Base-by-base conservation (phyloP, 495 filamentous ascomycete species). In the Xylaria grammica region DNA sequence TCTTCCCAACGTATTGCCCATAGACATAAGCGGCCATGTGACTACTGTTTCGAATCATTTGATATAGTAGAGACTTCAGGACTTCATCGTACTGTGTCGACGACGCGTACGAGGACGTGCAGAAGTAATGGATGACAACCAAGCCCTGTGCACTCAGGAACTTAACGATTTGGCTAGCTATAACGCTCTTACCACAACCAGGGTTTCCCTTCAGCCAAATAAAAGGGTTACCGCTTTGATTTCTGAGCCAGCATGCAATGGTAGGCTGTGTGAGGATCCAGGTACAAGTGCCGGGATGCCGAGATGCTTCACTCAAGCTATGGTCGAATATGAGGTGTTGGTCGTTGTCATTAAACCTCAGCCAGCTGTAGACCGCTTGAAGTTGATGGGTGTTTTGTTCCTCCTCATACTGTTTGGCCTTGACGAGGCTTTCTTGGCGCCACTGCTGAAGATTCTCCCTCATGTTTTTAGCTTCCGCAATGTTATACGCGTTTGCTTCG, bases 111-210 rank as follows among this genome's bases (percentile, higher is more conserved):
- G 67, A 64, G 36, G 70, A 74, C 11, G 68, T 65, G 60, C 73
- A 78, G 24, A 77, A 68, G 55, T 77, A 73, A 24, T 24, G 24
- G 10, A 72, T n/a, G 2, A 77, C 53, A 11, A 72, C 29, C 1
- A 54, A 67, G 15, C n/a, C 32, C 13, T 46, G 48, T 15, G 50
- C 3, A 10, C 49, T 49, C 5, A 76, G 45, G 26, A 73, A 78
- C 4, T 13, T 65, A 32, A 54, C 50, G 15, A 78, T 45, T n/a
- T 70, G 64, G 1, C 54, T 59, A 19, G 63, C 24, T 6, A 78
- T 58, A 15, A 74, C 67, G 46, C 74, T 78, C 51, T 77, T 78
- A 1, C 74, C 75, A 0, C 66, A 56, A 20, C 75, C 75, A 1
- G 75, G 71, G 8, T 53, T 64, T 11, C 75, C 75, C 2, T 74